phyloP scores from a whole-genome alignment of 129 eudicot species.

The Flaveria trinervia region DNA sequence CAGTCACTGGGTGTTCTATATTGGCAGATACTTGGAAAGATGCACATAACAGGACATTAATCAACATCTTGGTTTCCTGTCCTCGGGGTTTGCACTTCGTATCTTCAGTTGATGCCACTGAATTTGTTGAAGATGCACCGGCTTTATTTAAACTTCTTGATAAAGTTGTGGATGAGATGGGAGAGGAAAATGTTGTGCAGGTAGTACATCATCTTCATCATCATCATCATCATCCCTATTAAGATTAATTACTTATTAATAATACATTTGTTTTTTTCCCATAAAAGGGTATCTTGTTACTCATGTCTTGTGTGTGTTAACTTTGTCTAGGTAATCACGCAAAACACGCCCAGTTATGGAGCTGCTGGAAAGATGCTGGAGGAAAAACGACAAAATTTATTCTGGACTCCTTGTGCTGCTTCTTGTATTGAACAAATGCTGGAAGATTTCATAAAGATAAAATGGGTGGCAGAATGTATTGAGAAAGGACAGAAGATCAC shows the following conservation, averaged over 20 bases:
- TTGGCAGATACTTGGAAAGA: slow-evolving; percentile 95
- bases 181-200: slow-evolving; percentile 97
- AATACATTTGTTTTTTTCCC: too few species aligned
- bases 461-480: slow-evolving; percentile 77
- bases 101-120: slow-evolving; percentile 78
- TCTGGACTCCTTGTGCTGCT: slow-evolving; percentile 93
- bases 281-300: background rate
- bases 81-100: slow-evolving; percentile 93
- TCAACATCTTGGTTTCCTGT: slow-evolving; percentile 82
- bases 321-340: slow-evolving; percentile 66
- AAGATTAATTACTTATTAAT: too few species aligned
- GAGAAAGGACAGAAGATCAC: slow-evolving; percentile 85
- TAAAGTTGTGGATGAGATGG: slow-evolving; percentile 86
- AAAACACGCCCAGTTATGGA: slow-evolving; percentile 68
- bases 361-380: slow-evolving; percentile 96
- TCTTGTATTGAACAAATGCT: slow-evolving; percentile 78
- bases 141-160: slow-evolving; percentile 68
- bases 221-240: too few species aligned
- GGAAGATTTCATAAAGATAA: slow-evolving; percentile 71
- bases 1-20: slow-evolving; percentile 90
- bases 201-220: slow-evolving; percentile 30
- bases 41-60: slow-evolving; percentile 58
- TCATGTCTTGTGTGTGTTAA: slow-evolving; percentile 1
- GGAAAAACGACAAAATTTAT: slow-evolving; percentile 69
- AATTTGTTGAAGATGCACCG: slow-evolving; percentile 56